These are phyloP conservation scores for Starmera quercuum DNA, from an alignment of 805 yeast genomes.

Conservation along the genomic window DNA sequence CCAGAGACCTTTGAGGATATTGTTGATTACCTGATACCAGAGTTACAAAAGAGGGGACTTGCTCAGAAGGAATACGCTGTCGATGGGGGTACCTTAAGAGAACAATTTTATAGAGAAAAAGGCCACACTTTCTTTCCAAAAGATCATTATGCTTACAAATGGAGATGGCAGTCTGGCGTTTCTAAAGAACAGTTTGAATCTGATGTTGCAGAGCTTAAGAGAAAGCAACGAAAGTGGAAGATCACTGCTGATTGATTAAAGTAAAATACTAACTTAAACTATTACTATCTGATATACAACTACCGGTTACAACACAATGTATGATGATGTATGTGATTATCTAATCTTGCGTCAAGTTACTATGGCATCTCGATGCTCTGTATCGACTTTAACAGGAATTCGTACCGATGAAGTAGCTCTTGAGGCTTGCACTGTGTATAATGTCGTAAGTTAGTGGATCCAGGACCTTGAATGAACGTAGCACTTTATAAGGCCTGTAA, in stretches of 20 bases:
- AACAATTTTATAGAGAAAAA: slow-evolving; percentile 16
- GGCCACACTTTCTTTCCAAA: slow-evolving; percentile 12
- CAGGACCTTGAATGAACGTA: no score
- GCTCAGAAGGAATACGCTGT: slow-evolving; percentile 28
- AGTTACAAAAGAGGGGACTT: slow-evolving; percentile 24
- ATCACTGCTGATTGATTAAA: background rate
- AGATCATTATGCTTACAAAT: slow-evolving; percentile 11
- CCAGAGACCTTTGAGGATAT: slow-evolving; percentile 33
- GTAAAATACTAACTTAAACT: no score
- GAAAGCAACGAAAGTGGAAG: background rate
- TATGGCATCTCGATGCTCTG: no score
- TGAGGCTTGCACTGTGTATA: no score
- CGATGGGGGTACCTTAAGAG: slow-evolving; percentile 27
- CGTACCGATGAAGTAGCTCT: no score
- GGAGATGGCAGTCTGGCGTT: slow-evolving; percentile 17
- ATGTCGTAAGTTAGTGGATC: no score
- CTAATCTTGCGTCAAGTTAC: no score
- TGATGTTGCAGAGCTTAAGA: background rate
- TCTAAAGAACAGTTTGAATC: slow-evolving; percentile 20
- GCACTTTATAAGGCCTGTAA: no score
- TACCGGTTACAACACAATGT: no score
- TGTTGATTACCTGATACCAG: slow-evolving; percentile 28
- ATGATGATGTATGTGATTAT: no score
- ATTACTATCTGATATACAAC: no score
- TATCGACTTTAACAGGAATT: no score